phyloP scores from a whole-genome alignment of 306 rosid species.

The Dalbergia cultrata region DNA sequence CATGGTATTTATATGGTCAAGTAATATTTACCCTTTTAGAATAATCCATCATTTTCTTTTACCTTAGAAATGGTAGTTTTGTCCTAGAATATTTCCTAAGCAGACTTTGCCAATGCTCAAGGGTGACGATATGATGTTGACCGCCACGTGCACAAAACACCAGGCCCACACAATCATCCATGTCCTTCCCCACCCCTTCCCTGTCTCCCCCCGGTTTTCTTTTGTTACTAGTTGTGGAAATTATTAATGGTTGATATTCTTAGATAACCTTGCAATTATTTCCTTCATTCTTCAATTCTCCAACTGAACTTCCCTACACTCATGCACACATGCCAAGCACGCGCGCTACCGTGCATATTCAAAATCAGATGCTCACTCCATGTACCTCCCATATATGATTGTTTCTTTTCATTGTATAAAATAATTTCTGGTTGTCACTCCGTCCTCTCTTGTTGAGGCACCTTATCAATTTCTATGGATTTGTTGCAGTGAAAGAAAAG shows the following conservation, averaged over 20 bases:
- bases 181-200: background rate
- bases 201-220: too few relatives aligned
- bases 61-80: constrained; percentile 16
- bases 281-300: constrained; percentile 5
- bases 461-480: background rate
- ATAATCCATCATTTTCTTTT: constrained; percentile 26
- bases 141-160: constrained; percentile 45
- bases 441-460: constrained; percentile 24
- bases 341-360: background rate
- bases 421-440: constrained; percentile 23
- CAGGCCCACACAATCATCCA: constrained; percentile 46
- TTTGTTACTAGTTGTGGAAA: constrained; percentile 17
- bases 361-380: constrained; percentile 10
- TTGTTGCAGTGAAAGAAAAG: background rate
- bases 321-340: constrained; percentile 22
- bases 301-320: background rate
- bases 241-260: constrained; percentile 39
- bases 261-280: background rate
- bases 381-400: background rate
- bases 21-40: too few relatives aligned
- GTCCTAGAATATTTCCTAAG: constrained; percentile 45
- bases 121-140: constrained; percentile 49
- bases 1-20: too few relatives aligned
- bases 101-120: constrained; percentile 37
- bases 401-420: background rate